Evolutionary conservation across 2,329 filamentous ascomycete species (phyloP), one percentile per base, ranked within the genome.

Genomic region (Bipolaris zeicola): DNA sequence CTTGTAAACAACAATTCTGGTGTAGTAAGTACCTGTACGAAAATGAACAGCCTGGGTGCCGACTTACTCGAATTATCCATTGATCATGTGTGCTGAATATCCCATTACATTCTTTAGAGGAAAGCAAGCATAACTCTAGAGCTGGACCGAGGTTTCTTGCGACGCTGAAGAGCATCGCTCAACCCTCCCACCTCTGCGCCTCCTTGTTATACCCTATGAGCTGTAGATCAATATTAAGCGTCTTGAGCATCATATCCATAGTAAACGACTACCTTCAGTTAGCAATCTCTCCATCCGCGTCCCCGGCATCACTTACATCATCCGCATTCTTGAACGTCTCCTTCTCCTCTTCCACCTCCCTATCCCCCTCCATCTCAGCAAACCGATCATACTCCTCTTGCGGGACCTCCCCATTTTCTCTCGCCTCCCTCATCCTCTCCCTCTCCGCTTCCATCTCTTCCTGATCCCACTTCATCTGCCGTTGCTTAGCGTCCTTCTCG

Each of bases 221-320:
- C 46, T 81, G 76, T 4, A 85, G 73, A 52, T 89, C 85, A 54
- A 90, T 83, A 65, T 88, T 87, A 56, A 90, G 76, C 28, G 82
- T 85, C 62, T 82, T 82, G 14, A 90, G 79, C 87, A 90, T 89
- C 81, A 85, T 85, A 45, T 83, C 85, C 82, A 90, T 88, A 11
- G 86, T 89, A 66, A 89, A 89, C 11, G 82, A 82, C 85, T 75
- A 55, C 6, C 3, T n/a, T 3, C 8, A 18, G 34, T 48, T 38
- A 48, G 34, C 22, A 3, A n/a, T 1, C 11, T 13, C 33, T 3
- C 42, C 65, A 56, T 68, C 55, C 52, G 28, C 16, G 28, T 28
- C 10, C 6, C 1, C 28, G 3, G 33, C 3, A 8, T 8, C 41
- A 73, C 73, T 74, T 58, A 77, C 77, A 75, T 78, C 75, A 44